phyloP scores from a whole-genome alignment of 108 stramenopile genomes.

The Pseudonitzschia multistriata region DNA sequence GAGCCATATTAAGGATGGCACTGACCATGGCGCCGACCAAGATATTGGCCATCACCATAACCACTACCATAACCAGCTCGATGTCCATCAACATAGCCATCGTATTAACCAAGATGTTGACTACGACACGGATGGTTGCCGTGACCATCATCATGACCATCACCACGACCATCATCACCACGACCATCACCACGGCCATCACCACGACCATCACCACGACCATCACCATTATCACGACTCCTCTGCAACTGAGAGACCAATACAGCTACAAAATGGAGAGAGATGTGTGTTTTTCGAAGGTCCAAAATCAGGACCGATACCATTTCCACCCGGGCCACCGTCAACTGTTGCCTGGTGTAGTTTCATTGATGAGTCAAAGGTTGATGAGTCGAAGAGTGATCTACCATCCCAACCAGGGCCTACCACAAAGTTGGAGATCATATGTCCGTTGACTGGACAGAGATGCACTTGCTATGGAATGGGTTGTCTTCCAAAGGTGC shows the following conservation, averaged over 20 bases:
- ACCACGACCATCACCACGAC: constrained; percentile 1
- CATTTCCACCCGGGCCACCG: constrained; percentile 2
- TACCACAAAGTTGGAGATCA: neutral
- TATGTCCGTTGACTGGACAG: constrained; percentile 1
- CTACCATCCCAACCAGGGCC: neutral
- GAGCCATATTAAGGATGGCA: neutral
- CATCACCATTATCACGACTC: neutral
- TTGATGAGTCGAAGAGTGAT: neutral
- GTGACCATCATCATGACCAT: neutral
- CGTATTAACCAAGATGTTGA: too few relatives aligned
- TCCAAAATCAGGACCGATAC: neutral
- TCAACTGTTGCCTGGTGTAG: neutral
- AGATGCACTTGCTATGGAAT: constrained; percentile 44
- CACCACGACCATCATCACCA: constrained; percentile 11
- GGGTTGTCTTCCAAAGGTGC: constrained; percentile 69
- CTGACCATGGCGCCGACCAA: neutral
- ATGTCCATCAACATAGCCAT: neutral
- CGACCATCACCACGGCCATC: constrained; percentile 3
- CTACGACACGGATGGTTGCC: too few relatives aligned
- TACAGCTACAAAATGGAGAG: neutral
- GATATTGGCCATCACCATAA: neutral
- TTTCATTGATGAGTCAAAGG: neutral
- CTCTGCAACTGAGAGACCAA: neutral
- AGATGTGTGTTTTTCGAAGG: neutral
- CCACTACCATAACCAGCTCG: neutral